Evolutionary conservation across 176 grass and related monocot species (phyloP).

Genomic region (Pontederia paniculata): DNA sequence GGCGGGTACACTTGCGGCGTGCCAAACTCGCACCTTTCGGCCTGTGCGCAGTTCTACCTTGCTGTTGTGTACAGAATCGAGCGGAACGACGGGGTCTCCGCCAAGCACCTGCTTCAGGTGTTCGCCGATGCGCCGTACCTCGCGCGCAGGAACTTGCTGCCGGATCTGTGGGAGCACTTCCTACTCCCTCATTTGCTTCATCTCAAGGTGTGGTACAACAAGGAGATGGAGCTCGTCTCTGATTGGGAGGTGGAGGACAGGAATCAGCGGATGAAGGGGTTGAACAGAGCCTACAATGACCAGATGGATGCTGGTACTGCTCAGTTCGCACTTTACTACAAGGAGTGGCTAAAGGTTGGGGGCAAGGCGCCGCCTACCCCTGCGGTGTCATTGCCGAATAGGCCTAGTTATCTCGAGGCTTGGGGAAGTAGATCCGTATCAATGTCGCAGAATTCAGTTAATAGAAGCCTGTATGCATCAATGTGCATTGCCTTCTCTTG

Average conservation of each 20-base stretch:
- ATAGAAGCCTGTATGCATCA: conserved; percentile 60
- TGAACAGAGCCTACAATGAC: conserved; percentile 67
- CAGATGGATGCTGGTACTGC: conserved; percentile 77
- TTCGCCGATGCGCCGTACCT: conserved; percentile 74
- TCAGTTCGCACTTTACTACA: conserved; percentile 80
- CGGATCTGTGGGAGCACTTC: conserved; percentile 91
- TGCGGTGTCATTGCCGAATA: conserved; percentile 49
- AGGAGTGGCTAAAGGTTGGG: conserved; percentile 73
- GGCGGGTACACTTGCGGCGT: conserved; percentile 38
- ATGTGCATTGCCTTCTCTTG: not conserved
- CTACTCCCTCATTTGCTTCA: conserved; percentile 90
- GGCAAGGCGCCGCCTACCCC: conserved; percentile 41
- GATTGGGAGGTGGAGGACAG: conserved; percentile 28
- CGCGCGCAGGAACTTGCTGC: conserved; percentile 59
- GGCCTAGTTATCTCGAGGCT: conserved; percentile 15
- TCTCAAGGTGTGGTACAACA: conserved; percentile 79
- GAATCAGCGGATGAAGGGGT: conserved; percentile 35
- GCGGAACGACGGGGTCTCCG: conserved; percentile 54
- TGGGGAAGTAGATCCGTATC: conserved; percentile 38
- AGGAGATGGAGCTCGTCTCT: conserved; percentile 39
- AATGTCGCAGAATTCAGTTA: conserved; percentile 46
- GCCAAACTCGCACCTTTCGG: conserved; percentile 63
- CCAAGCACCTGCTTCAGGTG: conserved; percentile 80
- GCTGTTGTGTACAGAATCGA: conserved; percentile 82
- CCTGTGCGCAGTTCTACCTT: conserved; percentile 87